These are phyloP conservation scores for Neurospora pannonica DNA, from an alignment of 495 filamentous ascomycete species.

Conservation along the genomic window DNA sequence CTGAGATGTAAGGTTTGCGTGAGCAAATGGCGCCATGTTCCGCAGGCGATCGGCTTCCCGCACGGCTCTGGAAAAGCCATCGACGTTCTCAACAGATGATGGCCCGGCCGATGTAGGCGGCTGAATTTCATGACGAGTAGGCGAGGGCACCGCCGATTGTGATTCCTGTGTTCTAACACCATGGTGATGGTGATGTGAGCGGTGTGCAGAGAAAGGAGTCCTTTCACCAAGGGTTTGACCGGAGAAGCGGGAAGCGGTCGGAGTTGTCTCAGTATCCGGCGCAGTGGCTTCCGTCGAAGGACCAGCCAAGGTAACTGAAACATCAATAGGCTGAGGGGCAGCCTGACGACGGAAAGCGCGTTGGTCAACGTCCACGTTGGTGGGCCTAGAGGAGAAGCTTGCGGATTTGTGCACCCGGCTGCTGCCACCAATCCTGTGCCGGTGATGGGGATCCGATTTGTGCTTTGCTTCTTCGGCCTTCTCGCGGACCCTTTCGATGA, in stretches of 20 bases:
- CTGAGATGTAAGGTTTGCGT: slow-evolving; percentile 68
- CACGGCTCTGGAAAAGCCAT: slow-evolving; percentile 71
- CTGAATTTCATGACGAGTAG: slow-evolving; percentile 48
- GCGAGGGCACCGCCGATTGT: slow-evolving; percentile 43
- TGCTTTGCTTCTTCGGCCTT: slow-evolving; percentile 63
- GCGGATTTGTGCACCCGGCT: slow-evolving; percentile 36
- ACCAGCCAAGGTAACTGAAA: slow-evolving; percentile 36
- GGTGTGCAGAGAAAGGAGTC: slow-evolving; percentile 47
- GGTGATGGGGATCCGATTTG: slow-evolving; percentile 33
- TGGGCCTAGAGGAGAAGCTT: slow-evolving; percentile 41
- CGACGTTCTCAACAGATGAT: slow-evolving; percentile 56
- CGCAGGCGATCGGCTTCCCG: slow-evolving; percentile 80
- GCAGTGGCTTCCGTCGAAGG: slow-evolving; percentile 32
- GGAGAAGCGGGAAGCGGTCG: slow-evolving; percentile 54
- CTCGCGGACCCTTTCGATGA: slow-evolving; percentile 81
- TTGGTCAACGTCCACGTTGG: slow-evolving; percentile 32
- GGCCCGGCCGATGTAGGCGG: slow-evolving; percentile 60
- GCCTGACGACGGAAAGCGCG: slow-evolving; percentile 37
- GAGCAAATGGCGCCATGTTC: slow-evolving; percentile 68
- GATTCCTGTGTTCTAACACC: slow-evolving; percentile 52
- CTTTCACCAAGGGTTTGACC: slow-evolving; percentile 66
- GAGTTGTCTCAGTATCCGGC: slow-evolving; percentile 44
- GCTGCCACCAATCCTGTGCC: slow-evolving; percentile 34
- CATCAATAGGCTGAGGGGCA: slow-evolving; percentile 37
- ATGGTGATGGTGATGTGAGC: slow-evolving; percentile 52